A percentile compares a stretch with the other conserved stretches of the same genome.
These are phyloP conservation scores for Aspergillus fumigatiaffinis DNA, from an alignment of 2,329 filamentous ascomycete species.

Conservation along the genomic window DNA sequence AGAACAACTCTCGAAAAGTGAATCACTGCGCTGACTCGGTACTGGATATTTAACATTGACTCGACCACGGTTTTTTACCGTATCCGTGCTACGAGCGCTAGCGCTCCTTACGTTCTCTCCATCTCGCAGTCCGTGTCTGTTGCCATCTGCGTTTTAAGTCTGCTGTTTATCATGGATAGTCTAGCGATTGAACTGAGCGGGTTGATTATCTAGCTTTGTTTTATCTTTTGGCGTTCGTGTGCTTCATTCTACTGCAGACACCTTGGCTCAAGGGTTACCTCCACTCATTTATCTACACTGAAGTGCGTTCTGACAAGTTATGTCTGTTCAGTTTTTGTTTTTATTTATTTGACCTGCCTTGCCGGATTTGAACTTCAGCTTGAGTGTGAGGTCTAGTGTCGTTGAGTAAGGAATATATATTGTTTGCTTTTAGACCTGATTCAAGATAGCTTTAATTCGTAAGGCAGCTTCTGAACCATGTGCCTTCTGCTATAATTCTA, in stretches of 20 bases:
- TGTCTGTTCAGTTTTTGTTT: slow-evolving; percentile 6
- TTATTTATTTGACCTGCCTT: slow-evolving; percentile 6
- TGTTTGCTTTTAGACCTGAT: not conserved
- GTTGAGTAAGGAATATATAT: slow-evolving; percentile 19
- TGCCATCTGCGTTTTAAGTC: slow-evolving; percentile 14
- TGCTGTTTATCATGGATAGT: slow-evolving; percentile 25
- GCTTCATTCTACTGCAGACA: slow-evolving; percentile 7
- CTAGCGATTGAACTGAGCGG: slow-evolving; percentile 30
- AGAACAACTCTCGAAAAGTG: not conserved
- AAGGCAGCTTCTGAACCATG: not conserved
- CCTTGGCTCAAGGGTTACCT: slow-evolving; percentile 13
- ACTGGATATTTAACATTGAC: not conserved
- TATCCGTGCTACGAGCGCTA: slow-evolving; percentile 2
- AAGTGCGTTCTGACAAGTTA: slow-evolving; percentile 12
- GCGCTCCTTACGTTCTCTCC: slow-evolving; percentile 14
- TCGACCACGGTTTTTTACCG: not conserved
- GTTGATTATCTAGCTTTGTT: slow-evolving; percentile 19
- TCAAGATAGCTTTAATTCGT: not conserved
- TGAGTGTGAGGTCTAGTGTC: slow-evolving; percentile 7
- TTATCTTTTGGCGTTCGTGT: slow-evolving; percentile 20
- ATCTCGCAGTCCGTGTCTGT: slow-evolving; percentile 7
- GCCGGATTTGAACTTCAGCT: slow-evolving; percentile 2
- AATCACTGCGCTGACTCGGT: not conserved
- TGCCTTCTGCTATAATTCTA: no score
- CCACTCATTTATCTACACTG: slow-evolving; percentile 16